These are phyloP conservation scores for Pseudocercospora crystallina DNA, from an alignment of 2,329 filamentous ascomycete genomes.

Conservation along the genomic window DNA sequence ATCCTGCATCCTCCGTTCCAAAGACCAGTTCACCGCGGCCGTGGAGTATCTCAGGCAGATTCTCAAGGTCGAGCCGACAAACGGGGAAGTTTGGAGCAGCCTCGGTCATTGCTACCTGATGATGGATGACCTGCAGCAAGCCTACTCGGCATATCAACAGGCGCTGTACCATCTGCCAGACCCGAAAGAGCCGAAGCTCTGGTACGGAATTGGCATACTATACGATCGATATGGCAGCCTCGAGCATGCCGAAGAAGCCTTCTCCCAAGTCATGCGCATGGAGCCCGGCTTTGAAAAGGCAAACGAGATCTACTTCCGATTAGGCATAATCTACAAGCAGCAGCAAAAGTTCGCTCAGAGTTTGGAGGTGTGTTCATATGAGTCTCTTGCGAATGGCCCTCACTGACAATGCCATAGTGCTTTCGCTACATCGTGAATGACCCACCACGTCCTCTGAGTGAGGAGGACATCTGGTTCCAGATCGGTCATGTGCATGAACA, in stretches of 20 bases:
- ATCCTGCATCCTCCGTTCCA: slow-evolving; percentile 83
- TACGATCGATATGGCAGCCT: slow-evolving; percentile 96
- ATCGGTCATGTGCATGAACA: slow-evolving; percentile 99
- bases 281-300: slow-evolving; percentile 97
- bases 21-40: slow-evolving; percentile 90
- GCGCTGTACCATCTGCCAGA: slow-evolving; percentile 89
- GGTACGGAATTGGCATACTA: slow-evolving; percentile 97
- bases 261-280: slow-evolving; percentile 98
- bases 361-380: slow-evolving; percentile 68
- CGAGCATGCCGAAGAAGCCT: slow-evolving; percentile 96
- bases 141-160: slow-evolving; percentile 94
- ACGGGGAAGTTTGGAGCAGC: slow-evolving; percentile 95
- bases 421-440: slow-evolving; percentile 97
- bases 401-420: slow-evolving; percentile 61
- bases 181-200: slow-evolving; percentile 96
- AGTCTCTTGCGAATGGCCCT: background rate
- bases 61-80: slow-evolving; percentile 80
- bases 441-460: slow-evolving; percentile 85
- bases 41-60: slow-evolving; percentile 92
- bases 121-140: slow-evolving; percentile 97
- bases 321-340: slow-evolving; percentile 99
- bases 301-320: slow-evolving; percentile 96
- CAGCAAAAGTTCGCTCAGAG: slow-evolving; percentile 91
- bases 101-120: slow-evolving; percentile 97
- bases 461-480: slow-evolving; percentile 99